These are phyloP conservation scores for Rhodotorula sp. DNA, from an alignment of 1,284 basidiomycete species.

Conservation along the genomic window DNA sequence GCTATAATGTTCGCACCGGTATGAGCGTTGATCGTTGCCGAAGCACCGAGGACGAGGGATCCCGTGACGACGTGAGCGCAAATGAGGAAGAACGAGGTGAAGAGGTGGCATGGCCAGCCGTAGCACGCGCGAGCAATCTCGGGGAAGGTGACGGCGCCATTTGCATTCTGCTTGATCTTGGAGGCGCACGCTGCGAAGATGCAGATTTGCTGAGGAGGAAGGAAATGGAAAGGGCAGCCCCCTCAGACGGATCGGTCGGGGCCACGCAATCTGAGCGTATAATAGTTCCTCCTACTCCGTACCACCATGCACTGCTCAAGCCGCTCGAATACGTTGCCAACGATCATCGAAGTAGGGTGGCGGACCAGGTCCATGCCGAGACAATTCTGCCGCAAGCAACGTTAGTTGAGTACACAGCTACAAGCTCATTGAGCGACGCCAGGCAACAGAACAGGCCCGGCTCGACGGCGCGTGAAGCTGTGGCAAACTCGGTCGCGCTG, in stretches of 20 bases:
- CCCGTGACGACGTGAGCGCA: constrained; percentile 57
- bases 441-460: constrained; percentile 28
- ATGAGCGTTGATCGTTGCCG: constrained; percentile 71
- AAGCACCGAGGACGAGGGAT: constrained; percentile 50
- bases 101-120: constrained; percentile 70
- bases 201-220: constrained; percentile 56
- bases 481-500: constrained; percentile 33
- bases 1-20: constrained; percentile 72
- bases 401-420: too few species aligned
- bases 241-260: too few species aligned
- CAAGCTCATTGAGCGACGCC: background rate
- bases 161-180: constrained; percentile 62
- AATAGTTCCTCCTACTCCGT: constrained; percentile 49
- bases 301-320: constrained; percentile 66
- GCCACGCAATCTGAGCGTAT: constrained; percentile 4
- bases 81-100: constrained; percentile 74
- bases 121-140: constrained; percentile 69
- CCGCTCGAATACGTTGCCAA: constrained; percentile 70
- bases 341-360: constrained; percentile 58
- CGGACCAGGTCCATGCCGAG: constrained; percentile 54
- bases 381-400: constrained; percentile 59
- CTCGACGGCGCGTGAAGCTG: constrained; percentile 18
- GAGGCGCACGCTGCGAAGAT: constrained; percentile 56
- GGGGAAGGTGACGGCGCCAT: constrained; percentile 56
- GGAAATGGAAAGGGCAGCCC: too few species aligned